Base-by-base conservation (phyloP, 148 eudicot genomes). In the Silene latifolia region DNA sequence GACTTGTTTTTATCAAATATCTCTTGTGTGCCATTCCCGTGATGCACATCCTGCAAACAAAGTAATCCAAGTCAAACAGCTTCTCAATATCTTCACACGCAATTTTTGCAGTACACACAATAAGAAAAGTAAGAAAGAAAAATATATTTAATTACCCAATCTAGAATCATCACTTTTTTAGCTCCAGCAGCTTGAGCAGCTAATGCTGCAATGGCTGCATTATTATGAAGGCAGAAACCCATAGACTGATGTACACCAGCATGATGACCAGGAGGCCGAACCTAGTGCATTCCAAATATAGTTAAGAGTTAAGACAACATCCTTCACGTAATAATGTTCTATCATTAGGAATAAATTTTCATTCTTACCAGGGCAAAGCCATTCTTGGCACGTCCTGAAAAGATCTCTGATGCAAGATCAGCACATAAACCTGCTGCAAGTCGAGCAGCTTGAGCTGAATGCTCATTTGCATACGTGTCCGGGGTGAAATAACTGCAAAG, bases 191-290 rank as follows among this genome's bases (percentile, higher is more conserved):
- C 83, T 84, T 87, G 94, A 81, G 91, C 98, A 79, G 96, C 89
- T 73, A 85, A 82, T 77, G 97, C 98, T 74, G 98, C 98, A 88
- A 95, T 72, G 57, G 99, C 99, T 15, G 98, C 99, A 86, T 95
- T 95, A 77, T 95, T 95, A 81, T 95, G 99, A 78, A 92, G 94
- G 76, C 99, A 95, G 84, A 95, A 95, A n/a, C 99, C 99, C 97
- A 90, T 92, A 48, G 97, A 88, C 53, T 95, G 87, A 63, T 84
- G 80, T 32, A 95, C 88, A 58, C 99, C 99, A 80, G 99, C 99
- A 85, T 95, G 99, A 83, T 95, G 99, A 76, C 99, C 99, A 82
- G 99, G 99, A 75, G 99, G 99, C n/a, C 99, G 88, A 77, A 93
- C 89, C 98, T 93, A 84, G 61, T 59, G 61, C 80, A 79, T 72